Percentiles rank a stretch among this genome's conserved stretches.
These are phyloP conservation scores for Trametes hirsuta DNA, from an alignment of 1,284 basidiomycete species.

Conservation along the genomic window DNA sequence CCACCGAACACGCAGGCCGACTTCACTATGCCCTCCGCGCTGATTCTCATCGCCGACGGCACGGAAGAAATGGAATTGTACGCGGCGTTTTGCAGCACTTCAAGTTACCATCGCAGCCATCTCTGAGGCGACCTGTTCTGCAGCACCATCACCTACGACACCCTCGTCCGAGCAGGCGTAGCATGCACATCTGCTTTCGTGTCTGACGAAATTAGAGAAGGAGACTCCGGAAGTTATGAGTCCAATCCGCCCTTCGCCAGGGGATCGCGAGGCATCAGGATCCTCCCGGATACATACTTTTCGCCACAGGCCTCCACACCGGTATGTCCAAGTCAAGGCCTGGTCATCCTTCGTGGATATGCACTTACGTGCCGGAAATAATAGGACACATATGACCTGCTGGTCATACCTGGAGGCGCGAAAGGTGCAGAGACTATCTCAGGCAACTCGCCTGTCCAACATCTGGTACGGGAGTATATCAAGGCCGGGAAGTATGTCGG, in stretches of 20 bases:
- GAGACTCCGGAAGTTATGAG: slow-evolving; percentile 9
- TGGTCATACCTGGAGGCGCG: slow-evolving; percentile 82
- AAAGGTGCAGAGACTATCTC: slow-evolving; percentile 81
- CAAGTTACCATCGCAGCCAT: not conserved
- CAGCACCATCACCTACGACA: slow-evolving; percentile 81
- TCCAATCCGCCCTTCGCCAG: slow-evolving; percentile 49
- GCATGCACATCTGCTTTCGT: slow-evolving; percentile 68
- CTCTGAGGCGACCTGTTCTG: not conserved
- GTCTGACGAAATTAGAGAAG: slow-evolving; percentile 36
- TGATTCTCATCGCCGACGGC: slow-evolving; percentile 85
- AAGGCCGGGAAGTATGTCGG: slow-evolving; percentile 66
- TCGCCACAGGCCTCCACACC: slow-evolving; percentile 42
- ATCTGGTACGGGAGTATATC: slow-evolving; percentile 65
- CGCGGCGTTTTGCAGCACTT: slow-evolving; percentile 27
- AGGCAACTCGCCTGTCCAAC: slow-evolving; percentile 60
- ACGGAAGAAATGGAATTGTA: slow-evolving; percentile 92
- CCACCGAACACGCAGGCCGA: not conserved
- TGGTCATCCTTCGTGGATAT: not conserved
- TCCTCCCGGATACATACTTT: slow-evolving; percentile 67
- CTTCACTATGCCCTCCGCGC: slow-evolving; percentile 56
- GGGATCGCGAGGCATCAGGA: slow-evolving; percentile 75
- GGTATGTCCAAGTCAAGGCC: slow-evolving; percentile 13
- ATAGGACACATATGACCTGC: slow-evolving; percentile 65
- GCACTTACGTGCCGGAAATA: not conserved
- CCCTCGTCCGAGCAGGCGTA: slow-evolving; percentile 76